Conservation (phyloP, 2,329 filamentous ascomycete species). For the Talaromyces sp. region DNA sequence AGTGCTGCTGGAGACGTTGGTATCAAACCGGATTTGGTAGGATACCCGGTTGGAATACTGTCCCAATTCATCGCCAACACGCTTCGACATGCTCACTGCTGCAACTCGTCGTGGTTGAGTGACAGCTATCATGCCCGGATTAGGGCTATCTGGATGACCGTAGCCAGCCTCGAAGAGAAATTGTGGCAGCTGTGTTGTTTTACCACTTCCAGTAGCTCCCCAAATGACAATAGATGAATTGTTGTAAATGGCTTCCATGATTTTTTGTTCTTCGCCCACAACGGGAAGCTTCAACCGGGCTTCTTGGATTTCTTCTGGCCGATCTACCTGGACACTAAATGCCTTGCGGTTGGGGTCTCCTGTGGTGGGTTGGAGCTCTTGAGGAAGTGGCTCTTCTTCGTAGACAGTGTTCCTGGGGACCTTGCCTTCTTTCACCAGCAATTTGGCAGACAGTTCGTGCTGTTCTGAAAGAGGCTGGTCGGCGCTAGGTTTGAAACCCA, state of each 20-base stretch:
- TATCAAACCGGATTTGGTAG: conserved; percentile 94
- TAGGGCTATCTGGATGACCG: conserved; percentile 69
- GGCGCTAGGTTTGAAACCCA: conserved; percentile 59
- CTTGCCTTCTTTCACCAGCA: conserved; percentile 25
- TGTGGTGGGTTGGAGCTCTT: conserved; percentile 33
- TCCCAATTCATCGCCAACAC: conserved; percentile 81
- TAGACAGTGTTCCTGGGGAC: conserved; percentile 31
- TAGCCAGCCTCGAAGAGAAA: conserved; percentile 94
- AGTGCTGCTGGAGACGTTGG: conserved; percentile 71
- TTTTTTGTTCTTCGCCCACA: conserved; percentile 89
- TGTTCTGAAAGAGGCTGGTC: conserved; percentile 27
- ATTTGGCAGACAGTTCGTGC: conserved; percentile 15
- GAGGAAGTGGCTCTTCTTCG: conserved; percentile 36
- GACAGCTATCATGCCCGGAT: conserved; percentile 86
- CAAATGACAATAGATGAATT: conserved; percentile 87
- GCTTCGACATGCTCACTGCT: conserved; percentile 92
- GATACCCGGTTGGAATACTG: conserved; percentile 71
- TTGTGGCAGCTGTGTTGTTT: conserved; percentile 95
- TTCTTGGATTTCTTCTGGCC: conserved; percentile 69
- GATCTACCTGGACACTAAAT: conserved; percentile 66
- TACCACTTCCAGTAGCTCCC: conserved; percentile 92
- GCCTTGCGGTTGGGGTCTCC: conserved; percentile 60
- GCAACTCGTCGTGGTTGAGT: conserved; percentile 94
- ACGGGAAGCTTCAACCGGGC: conserved; percentile 77
- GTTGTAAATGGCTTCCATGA: conserved; percentile 96